Conservation (phyloP, 192 early-diverging fungal genomes). For the Backusella sp. region DNA sequence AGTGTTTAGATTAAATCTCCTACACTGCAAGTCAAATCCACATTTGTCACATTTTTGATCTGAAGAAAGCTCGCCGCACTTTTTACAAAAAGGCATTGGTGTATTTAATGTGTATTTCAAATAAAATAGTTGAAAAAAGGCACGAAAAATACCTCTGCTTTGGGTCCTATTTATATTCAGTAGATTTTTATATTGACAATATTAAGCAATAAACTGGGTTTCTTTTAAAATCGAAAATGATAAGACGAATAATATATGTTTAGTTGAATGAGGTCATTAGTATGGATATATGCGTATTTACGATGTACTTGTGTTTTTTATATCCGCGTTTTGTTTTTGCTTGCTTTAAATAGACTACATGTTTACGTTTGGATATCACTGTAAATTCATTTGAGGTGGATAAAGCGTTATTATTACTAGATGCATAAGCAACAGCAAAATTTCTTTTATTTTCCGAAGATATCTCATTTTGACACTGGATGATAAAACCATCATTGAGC, state of each 20-base stretch:
- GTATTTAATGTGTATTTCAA: neutral
- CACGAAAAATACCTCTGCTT: neutral
- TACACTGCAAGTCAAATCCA: constrained; percentile 8
- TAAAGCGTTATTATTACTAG: neutral
- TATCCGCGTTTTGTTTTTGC: neutral
- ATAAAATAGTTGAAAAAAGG: constrained; percentile 2
- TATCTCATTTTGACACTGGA: neutral
- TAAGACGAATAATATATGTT: neutral
- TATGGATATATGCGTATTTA: neutral
- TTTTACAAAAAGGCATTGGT: constrained; percentile 7
- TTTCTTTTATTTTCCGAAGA: constrained; percentile 6
- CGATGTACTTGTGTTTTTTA: neutral
- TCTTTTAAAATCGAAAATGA: constrained; percentile 5
- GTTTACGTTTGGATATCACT: neutral
- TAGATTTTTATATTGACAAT: neutral
- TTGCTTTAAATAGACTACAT: neutral
- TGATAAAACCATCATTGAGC: neutral
- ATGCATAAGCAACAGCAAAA: neutral
- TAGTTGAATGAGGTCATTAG: neutral
- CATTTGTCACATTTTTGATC: neutral
- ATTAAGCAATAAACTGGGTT: neutral
- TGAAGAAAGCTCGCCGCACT: constrained; percentile 9
- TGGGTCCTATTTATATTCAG: neutral
- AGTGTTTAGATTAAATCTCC: neutral
- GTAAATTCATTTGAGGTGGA: neutral